Evolutionary conservation across 2,329 filamentous ascomycete species (phyloP), one percentile per base, ranked within the genome.

Genomic region (Penicillium psychrosexuale): DNA sequence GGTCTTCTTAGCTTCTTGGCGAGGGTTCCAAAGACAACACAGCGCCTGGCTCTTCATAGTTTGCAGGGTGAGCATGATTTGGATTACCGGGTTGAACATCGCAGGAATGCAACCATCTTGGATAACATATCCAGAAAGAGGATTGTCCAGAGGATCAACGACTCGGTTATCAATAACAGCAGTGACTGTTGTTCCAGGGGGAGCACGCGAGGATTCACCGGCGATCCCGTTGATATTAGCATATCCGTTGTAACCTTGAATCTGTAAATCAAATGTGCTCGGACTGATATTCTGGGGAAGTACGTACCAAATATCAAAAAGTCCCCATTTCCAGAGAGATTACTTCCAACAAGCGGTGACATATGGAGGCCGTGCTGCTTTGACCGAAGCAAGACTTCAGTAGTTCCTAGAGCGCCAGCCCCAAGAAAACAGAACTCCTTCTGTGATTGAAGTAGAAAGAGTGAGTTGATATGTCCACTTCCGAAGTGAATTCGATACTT

Each of bases 351-450:
- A 43, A 76, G 74, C 15, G 80, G 73, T 60, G 84, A 87, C 74
- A 85, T 79, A 0, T 72, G 62, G 11, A 89, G 68, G 0, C 85
- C 85, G 66, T 83, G 76, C 48, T 80, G 75, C 65, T 78, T 84
- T 61, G 83, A 86, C 43, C 84, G 74, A 6, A 87, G 77, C 31
- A 87, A 70, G 44, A 87, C 87, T 66, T 88, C 85, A 0, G 85
- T 87, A 0, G 84, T 86, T 1, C 84, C 85, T 13, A 88, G 75
- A 28, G 82, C 74, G 1, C 85, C 86, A 1, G 86, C 86, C 5
- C 85, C 86, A 11, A 89, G 77, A 64, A 89, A 87, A 7, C 87
- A 84, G 24, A 84, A 81, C 60, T 85, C 80, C 66, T 79, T 83
- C 56, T 61, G 15, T 12, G 6, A 22, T 33, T n/a, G 22, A 34